These are phyloP conservation scores for Lepidium campestre DNA, from an alignment of 441 rosid genomes.

Conservation along the genomic window DNA sequence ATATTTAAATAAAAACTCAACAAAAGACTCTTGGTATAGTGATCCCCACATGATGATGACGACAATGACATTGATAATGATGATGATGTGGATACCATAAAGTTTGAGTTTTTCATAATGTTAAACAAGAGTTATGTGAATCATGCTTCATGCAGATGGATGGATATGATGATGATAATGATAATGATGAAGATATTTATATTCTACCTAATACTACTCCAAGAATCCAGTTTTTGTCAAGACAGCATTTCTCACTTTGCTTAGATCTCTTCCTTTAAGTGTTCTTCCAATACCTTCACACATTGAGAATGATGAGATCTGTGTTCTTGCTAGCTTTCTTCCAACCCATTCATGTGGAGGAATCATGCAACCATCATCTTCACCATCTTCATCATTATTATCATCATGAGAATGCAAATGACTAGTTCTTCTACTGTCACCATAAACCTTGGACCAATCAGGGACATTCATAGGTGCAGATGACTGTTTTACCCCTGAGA, in stretches of 20 bases:
- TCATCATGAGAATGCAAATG: slow-evolving; percentile 19
- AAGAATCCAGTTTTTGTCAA: slow-evolving; percentile 90
- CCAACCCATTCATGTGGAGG: slow-evolving; percentile 99
- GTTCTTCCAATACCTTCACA: slow-evolving; percentile 95
- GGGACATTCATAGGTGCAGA: slow-evolving; percentile 78
- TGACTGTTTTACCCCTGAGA: slow-evolving; percentile 34
- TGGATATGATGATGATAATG: slow-evolving; percentile 7
- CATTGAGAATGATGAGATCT: slow-evolving; percentile 82
- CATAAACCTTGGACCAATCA: slow-evolving; percentile 80
- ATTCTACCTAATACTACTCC: slow-evolving; percentile 40
- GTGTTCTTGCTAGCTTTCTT: slow-evolving; percentile 70
- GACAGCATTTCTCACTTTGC: slow-evolving; percentile 85
- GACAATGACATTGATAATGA: slow-evolving; percentile 36
- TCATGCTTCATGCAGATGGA: slow-evolving; percentile 22
- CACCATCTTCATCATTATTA: slow-evolving; percentile 14
- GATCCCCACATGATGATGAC: slow-evolving; percentile 39
- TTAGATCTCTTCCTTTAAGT: slow-evolving; percentile 95
- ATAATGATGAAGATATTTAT: background rate
- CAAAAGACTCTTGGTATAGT: slow-evolving; percentile 24
- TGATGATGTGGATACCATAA: slow-evolving; percentile 31
- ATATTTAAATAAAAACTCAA: slow-evolving; percentile 10
- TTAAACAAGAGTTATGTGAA: slow-evolving; percentile 19
- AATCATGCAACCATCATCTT: slow-evolving; percentile 48
- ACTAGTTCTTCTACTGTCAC: slow-evolving; percentile 27
- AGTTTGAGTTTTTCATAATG: slow-evolving; percentile 25